Percentiles rank a stretch among this genome's conserved stretches.
phyloP scores from a whole-genome alignment of 202 grass and related monocot species.

The Thinopyrum obtusiflorum region DNA sequence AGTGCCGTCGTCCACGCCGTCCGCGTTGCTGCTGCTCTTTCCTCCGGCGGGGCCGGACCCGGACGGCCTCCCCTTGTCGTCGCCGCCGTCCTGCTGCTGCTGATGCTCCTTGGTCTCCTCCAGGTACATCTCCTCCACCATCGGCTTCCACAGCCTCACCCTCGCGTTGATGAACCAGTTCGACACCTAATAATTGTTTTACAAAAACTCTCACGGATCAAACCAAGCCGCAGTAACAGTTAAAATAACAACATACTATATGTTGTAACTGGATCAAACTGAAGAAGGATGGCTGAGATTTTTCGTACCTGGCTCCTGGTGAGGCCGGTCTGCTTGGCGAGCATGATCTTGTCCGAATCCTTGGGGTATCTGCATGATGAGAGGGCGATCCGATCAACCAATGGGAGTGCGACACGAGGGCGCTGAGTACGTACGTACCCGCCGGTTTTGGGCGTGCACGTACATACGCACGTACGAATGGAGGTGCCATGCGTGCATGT shows the following conservation, averaged over 20 bases:
- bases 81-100: conserved; percentile 5
- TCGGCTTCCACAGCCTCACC: conserved; percentile 96
- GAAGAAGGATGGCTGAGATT: neutral
- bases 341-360: conserved; percentile 99
- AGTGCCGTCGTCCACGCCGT: conserved; percentile 2
- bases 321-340: conserved; percentile 96
- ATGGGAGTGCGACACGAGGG: conserved; percentile 20
- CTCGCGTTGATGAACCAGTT: conserved; percentile 99
- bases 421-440: neutral
- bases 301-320: conserved; percentile 77
- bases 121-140: conserved; percentile 99
- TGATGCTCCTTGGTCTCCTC: conserved; percentile 81
- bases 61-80: conserved; percentile 24
- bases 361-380: conserved; percentile 85
- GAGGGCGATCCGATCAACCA: neutral
- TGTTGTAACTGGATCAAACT: neutral
- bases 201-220: neutral
- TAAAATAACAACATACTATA: neutral
- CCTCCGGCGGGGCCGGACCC: conserved; percentile 45
- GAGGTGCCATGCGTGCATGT: neutral
- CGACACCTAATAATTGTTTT: conserved; percentile 52
- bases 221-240: neutral
- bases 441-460: neutral
- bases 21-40: neutral
- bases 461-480: neutral